Percentiles rank a stretch among this genome's conserved stretches.
These are phyloP conservation scores for Hamamelis virginiana DNA, from an alignment of 164 flowering plant species.

Conservation along the genomic window DNA sequence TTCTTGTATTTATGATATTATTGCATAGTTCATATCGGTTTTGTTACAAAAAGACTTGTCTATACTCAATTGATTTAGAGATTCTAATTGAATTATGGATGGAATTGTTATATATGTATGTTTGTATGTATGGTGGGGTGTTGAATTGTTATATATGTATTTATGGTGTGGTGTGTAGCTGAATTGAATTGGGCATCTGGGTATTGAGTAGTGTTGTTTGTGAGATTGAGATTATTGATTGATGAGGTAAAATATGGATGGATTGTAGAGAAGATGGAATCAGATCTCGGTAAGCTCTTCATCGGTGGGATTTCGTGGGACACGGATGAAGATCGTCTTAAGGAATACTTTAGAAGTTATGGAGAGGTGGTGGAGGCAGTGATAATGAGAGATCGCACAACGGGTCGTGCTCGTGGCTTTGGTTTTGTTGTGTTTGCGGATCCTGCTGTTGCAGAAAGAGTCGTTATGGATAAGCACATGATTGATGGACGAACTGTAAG, in stretches of 20 bases:
- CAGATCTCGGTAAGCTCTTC: conserved; percentile 88
- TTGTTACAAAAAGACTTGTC: neutral
- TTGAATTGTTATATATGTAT: neutral
- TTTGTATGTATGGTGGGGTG: neutral
- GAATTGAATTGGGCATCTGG: neutral
- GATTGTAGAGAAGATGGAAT: conserved; percentile 63
- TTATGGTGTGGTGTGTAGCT: neutral
- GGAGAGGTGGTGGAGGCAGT: conserved; percentile 90
- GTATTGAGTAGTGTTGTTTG: neutral
- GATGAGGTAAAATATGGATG: conserved; percentile 15
- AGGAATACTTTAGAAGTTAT: conserved; percentile 66
- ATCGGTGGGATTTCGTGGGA: conserved; percentile 96
- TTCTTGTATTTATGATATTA: neutral
- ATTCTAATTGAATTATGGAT: neutral
- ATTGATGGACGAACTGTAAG: conserved; percentile 89
- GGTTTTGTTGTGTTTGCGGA: conserved; percentile 88
- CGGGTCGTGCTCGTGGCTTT: conserved; percentile 91
- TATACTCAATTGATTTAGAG: neutral
- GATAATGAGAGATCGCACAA: conserved; percentile 85
- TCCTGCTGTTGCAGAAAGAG: conserved; percentile 83
- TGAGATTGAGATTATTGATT: conserved; percentile 11
- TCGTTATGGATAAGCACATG: conserved; percentile 72
- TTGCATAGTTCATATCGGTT: conserved; percentile 7
- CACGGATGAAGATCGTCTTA: conserved; percentile 78
- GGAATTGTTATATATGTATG: neutral